Conservation (phyloP, 768 basidiomycete genomes). For the Porphyrellus cyaneotinctus region DNA sequence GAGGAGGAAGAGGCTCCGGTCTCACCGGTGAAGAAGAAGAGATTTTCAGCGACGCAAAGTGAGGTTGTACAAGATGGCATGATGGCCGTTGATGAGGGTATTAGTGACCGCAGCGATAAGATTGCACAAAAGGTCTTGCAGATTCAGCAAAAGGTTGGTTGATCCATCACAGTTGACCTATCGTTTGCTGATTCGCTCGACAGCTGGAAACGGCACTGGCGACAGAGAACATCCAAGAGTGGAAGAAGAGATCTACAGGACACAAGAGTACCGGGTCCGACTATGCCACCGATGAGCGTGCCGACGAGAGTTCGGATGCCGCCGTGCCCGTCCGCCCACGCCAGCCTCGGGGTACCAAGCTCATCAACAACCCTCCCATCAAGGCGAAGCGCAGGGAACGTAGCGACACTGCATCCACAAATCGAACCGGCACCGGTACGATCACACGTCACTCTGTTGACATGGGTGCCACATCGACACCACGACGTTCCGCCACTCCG, state of each 20-base stretch:
- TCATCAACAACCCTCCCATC: constrained; percentile 29
- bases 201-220: constrained; percentile 76
- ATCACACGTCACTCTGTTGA: constrained; percentile 26
- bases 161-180: neutral
- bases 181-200: constrained; percentile 7
- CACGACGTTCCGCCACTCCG: constrained; percentile 26
- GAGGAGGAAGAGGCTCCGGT: constrained; percentile 50
- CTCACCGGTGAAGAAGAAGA: constrained; percentile 58
- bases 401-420: constrained; percentile 64
- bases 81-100: constrained; percentile 82
- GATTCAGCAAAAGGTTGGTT: constrained; percentile 84
- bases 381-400: constrained; percentile 44
- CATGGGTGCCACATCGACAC: constrained; percentile 24
- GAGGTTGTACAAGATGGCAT: constrained; percentile 72
- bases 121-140: constrained; percentile 85
- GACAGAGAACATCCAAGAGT: constrained; percentile 44
- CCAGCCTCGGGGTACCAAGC: constrained; percentile 34
- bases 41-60: constrained; percentile 69
- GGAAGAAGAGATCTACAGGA: constrained; percentile 29
- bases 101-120: constrained; percentile 78
- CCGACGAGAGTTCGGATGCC: constrained; percentile 52
- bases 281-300: constrained; percentile 45
- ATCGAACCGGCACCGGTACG: constrained; percentile 41
- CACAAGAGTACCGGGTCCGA: constrained; percentile 23
- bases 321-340: constrained; percentile 39